Base-by-base conservation (phyloP, 2,329 filamentous ascomycete species). In the Lanzia echinophila region DNA sequence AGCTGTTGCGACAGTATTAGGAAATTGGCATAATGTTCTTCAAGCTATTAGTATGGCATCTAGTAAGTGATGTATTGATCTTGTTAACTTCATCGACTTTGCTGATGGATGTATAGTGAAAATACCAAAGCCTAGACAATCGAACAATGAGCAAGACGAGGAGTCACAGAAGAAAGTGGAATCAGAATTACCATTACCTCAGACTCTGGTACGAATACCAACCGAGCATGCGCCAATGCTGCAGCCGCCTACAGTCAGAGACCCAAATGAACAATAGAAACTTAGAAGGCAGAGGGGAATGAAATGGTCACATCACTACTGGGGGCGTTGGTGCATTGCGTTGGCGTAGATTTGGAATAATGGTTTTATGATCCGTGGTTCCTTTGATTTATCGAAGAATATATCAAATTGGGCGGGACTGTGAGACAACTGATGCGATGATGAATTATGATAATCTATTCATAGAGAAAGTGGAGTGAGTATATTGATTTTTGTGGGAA, bases 21-120 rank as follows among this genome's bases (percentile, higher is more conserved):
- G 85, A 50, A 95, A 94, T 69, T 95, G 89, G 89, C 86, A 91
- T 69, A 91, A 89, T 63, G 88, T 95, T 60, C 77, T 95, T 56
- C 79, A 86, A 60, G 88, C 88, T 41, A 91, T 95, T 65, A 87
- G 87, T 66, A 91, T 94, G 87, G 89, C 89, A 58, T 91, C 87
- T 56, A 79, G 88, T 91, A 77, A 66, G 82, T 73, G 28, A 7
- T 53, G 12, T 12, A 11, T 13, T 52, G 15, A 7, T 38, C 12
- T 10, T 31, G 4, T 20, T 12, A 13, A 39, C 15, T 6, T 17
- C 39, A 47, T 20, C 12, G 12, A 22, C 19, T 17, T 7, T 34
- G 24, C 50, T 24, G 20, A 22, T 41, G 24, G n/a, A 49, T 28
- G 6, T 11, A 51, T 58, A 90, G 87, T 81, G 54, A 88, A 88